Percentiles rank a stretch among this genome's conserved stretches.
These are phyloP conservation scores for Colletotrichum chlorophyti DNA, from an alignment of 2,329 filamentous ascomycete genomes.

Conservation along the genomic window DNA sequence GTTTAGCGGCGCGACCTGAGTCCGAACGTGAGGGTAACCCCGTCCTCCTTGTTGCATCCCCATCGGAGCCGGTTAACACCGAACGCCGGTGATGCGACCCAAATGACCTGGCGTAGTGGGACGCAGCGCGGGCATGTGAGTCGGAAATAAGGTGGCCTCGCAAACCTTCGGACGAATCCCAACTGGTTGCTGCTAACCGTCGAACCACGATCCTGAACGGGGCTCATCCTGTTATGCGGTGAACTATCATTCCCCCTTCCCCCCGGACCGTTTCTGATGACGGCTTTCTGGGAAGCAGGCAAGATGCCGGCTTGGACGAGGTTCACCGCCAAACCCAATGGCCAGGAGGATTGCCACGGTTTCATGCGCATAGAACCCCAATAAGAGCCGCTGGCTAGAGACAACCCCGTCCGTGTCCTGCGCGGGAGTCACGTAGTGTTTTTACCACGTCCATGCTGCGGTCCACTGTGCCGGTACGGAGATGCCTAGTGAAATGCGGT, in stretches of 20 bases:
- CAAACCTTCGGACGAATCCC: slow-evolving; percentile 24
- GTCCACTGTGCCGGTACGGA: not conserved
- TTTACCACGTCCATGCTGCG: slow-evolving; percentile 1
- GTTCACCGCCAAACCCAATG: not conserved
- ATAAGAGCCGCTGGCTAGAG: not conserved
- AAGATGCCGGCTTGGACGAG: slow-evolving; percentile 10
- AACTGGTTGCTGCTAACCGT: slow-evolving; percentile 1
- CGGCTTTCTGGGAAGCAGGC: slow-evolving; percentile 12
- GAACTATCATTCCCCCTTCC: slow-evolving; percentile 16
- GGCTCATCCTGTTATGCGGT: slow-evolving; percentile 16
- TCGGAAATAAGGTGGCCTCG: slow-evolving; percentile 24
- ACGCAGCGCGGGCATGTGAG: no score
- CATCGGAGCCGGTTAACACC: slow-evolving; percentile 1
- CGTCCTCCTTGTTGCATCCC: not conserved
- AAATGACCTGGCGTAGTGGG: no score
- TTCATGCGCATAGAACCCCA: slow-evolving; percentile 25
- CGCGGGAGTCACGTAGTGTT: slow-evolving; percentile 14
- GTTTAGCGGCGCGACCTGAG: not conserved
- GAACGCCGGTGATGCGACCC: slow-evolving; percentile 12
- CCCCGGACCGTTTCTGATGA: not conserved
- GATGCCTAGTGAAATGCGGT: not conserved
- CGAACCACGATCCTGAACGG: slow-evolving; percentile 5
- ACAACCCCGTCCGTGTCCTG: not conserved
- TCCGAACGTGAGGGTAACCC: no score
- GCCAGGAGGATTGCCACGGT: slow-evolving; percentile 4